phyloP scores from a whole-genome alignment of 228 moss, liverwort and hornwort genomes.

The Sphagnum magellanicum region DNA sequence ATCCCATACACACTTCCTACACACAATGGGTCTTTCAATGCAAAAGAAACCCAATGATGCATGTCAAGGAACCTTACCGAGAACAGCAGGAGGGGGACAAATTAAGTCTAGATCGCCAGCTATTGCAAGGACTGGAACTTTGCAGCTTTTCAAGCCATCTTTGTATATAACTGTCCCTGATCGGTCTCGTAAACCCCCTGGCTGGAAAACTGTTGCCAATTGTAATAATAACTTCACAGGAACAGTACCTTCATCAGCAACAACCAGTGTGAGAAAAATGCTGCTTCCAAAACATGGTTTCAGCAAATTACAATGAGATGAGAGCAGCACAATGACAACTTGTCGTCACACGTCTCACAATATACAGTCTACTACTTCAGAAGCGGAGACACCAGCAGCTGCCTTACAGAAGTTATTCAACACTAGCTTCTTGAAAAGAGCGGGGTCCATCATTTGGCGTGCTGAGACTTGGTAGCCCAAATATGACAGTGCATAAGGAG shows the following conservation, averaged over 20 bases:
- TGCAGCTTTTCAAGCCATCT: conserved; percentile 64
- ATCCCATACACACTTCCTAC: background rate
- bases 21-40: no score
- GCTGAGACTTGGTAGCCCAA: conserved; percentile 84
- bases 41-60: no score
- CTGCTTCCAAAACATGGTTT: background rate
- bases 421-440: conserved; percentile 67
- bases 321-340: background rate
- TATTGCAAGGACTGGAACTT: conserved; percentile 80
- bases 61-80: conserved; percentile 38
- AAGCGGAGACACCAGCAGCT: no score
- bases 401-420: conserved; percentile 77
- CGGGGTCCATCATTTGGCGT: conserved; percentile 72
- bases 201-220: conserved; percentile 63
- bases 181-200: conserved; percentile 72
- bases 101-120: conserved; percentile 81
- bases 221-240: conserved; percentile 79
- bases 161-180: conserved; percentile 76
- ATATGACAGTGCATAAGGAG: conserved; percentile 85
- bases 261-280: no score
- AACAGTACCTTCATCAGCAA: conserved; percentile 59
- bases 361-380: no score
- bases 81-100: conserved; percentile 77
- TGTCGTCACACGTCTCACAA: no score
- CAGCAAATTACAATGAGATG: background rate